Percentiles rank a stretch among this genome's conserved stretches.
phyloP scores from a whole-genome alignment of 2,329 filamentous ascomycete genomes.

The Alternaria metachromatica region DNA sequence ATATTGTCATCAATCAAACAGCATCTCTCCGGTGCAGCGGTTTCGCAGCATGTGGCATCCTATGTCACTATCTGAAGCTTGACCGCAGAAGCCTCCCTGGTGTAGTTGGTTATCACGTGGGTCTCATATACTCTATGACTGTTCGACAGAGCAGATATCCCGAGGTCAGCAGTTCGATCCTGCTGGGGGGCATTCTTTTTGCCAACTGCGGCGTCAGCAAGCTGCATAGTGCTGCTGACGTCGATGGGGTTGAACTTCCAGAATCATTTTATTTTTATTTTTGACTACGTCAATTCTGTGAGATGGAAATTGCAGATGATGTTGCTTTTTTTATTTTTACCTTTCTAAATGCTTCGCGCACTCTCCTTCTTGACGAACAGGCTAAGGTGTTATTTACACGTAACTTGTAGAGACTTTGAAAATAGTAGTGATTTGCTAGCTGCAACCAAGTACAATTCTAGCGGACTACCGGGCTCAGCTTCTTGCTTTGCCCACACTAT shows the following conservation, averaged over 20 bases:
- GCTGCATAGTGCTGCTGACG: accelerated
- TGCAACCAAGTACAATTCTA: neutral
- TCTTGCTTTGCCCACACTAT: neutral
- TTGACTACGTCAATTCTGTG: neutral
- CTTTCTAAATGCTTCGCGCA: neutral
- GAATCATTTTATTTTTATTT: neutral
- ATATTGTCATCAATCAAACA: slow-evolving; percentile 1
- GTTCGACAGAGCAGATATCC: slow-evolving; percentile 6
- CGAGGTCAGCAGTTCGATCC: slow-evolving; percentile 17
- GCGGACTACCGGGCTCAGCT: neutral
- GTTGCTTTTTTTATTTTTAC: neutral
- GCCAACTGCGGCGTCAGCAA: accelerated
- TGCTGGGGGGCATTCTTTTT: slow-evolving; percentile 14
- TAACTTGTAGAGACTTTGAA: neutral
- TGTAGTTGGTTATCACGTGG: slow-evolving; percentile 20
- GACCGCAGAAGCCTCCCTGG: slow-evolving; percentile 5
- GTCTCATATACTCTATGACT: slow-evolving; percentile 14
- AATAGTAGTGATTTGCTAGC: neutral
- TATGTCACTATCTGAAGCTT: neutral
- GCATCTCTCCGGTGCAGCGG: neutral
- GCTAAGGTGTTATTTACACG: neutral
- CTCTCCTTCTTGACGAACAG: neutral
- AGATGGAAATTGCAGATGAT: neutral
- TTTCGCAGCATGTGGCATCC: neutral
- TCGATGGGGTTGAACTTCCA: neutral